Percentiles rank a stretch among this genome's conserved stretches.
These are phyloP conservation scores for Penicillium brasilianum DNA, from an alignment of 2,329 filamentous ascomycete species.

Conservation along the genomic window DNA sequence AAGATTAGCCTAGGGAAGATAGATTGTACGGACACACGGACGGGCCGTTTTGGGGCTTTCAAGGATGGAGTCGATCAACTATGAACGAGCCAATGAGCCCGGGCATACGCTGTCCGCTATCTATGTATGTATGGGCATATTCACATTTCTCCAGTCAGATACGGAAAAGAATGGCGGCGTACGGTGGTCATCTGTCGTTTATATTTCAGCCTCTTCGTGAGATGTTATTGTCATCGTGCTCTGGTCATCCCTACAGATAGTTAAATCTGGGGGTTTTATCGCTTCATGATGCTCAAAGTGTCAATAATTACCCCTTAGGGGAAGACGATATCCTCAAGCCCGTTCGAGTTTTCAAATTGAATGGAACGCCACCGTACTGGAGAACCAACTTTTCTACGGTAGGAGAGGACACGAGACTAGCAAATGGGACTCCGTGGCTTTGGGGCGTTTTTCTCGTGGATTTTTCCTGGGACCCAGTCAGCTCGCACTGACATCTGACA, in stretches of 20 bases:
- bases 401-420: background rate
- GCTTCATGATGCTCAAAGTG: background rate
- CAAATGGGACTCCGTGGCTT: slow-evolving; percentile 1
- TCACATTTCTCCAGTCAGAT: background rate
- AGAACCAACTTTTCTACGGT: background rate
- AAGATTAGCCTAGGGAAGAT: background rate
- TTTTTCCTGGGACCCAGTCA: slow-evolving; percentile 17
- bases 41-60: slow-evolving; percentile 21
- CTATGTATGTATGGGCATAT: slow-evolving; percentile 20
- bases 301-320: background rate
- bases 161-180: background rate
- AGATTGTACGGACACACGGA: background rate
- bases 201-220: background rate
- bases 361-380: slow-evolving; percentile 1
- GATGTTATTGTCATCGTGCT: background rate
- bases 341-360: background rate
- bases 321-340: background rate
- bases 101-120: slow-evolving; percentile 23
- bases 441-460: slow-evolving; percentile 1
- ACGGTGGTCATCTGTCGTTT: background rate
- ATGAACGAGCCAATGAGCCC: slow-evolving; percentile 20
- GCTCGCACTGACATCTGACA: slow-evolving; percentile 39
- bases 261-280: no score
- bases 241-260: background rate
- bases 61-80: slow-evolving; percentile 17